phyloP scores from a whole-genome alignment of 2,329 filamentous ascomycete species.

The Triangularia verruculosa region DNA sequence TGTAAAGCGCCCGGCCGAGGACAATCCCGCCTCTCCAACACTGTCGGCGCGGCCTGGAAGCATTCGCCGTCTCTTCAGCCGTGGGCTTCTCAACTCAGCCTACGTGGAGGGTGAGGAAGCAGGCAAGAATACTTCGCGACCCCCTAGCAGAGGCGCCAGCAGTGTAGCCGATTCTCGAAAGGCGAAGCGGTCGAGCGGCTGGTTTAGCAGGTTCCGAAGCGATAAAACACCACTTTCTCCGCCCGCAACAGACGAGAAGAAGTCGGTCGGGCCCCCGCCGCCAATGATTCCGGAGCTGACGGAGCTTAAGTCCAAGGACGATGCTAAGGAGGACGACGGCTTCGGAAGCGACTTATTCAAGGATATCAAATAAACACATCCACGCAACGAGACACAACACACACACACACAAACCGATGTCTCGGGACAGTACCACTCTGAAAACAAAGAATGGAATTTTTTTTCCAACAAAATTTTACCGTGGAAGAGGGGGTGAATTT shows the following conservation, averaged over 20 bases:
- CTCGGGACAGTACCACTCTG: conserved; percentile 11
- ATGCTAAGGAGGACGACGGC: conserved; percentile 42
- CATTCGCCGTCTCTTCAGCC: conserved; percentile 57
- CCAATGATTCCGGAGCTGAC: conserved; percentile 60
- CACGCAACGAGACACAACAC: neutral
- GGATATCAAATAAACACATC: conserved; percentile 53
- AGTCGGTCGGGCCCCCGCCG: conserved; percentile 50
- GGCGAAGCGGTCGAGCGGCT: conserved; percentile 55
- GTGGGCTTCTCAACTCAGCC: conserved; percentile 52
- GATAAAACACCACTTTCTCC: conserved; percentile 33
- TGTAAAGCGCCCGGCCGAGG: conserved; percentile 50
- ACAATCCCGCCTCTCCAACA: conserved; percentile 51
- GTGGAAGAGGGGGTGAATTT: conserved; percentile 10
- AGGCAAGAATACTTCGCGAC: conserved; percentile 39
- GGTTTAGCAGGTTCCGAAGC: conserved; percentile 55
- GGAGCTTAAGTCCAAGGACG: conserved; percentile 49
- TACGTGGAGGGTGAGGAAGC: conserved; percentile 48
- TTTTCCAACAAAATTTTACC: neutral
- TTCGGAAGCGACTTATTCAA: conserved; percentile 57
- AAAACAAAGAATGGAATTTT: neutral
- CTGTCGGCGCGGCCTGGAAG: conserved; percentile 52
- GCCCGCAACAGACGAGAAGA: conserved; percentile 30
- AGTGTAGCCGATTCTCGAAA: conserved; percentile 52
- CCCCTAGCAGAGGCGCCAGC: conserved; percentile 49
- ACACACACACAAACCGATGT: neutral